Conservation (phyloP, 202 grass and related monocot species). For the Zizania palustris region DNA sequence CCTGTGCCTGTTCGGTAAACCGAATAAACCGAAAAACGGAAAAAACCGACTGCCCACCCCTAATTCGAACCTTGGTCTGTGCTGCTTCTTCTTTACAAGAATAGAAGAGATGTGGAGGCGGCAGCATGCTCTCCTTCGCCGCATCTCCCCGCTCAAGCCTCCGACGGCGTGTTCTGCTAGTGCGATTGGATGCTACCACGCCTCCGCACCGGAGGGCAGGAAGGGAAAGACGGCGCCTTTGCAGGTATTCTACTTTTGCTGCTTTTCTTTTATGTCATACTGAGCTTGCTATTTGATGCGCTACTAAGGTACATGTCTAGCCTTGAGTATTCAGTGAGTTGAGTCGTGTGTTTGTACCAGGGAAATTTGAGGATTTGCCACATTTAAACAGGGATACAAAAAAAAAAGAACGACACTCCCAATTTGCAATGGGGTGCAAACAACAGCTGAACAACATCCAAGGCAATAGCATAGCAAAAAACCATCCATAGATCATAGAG, state of each 20-base stretch:
- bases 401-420: neutral
- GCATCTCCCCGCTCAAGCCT: slow-evolving; percentile 31
- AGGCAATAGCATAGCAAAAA: neutral
- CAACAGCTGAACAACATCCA: neutral
- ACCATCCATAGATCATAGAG: neutral
- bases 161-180: slow-evolving; percentile 27
- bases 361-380: neutral
- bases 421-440: too few species aligned
- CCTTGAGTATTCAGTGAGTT: too few species aligned
- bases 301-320: too few species aligned
- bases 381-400: neutral
- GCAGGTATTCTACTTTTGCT: slow-evolving; percentile 23
- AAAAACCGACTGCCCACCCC: too few species aligned
- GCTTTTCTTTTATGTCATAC: too few species aligned
- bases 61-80: neutral
- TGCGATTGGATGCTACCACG: slow-evolving; percentile 44
- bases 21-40: too few species aligned
- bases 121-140: slow-evolving; percentile 31
- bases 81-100: neutral
- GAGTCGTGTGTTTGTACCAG: neutral
- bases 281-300: too few species aligned
- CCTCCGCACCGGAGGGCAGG: slow-evolving; percentile 34
- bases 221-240: slow-evolving; percentile 45
- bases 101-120: slow-evolving; percentile 37
- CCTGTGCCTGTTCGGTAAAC: too few species aligned